Evolutionary conservation across 345 rosid genomes (phyloP), one percentile per base, ranked within the genome.

Genomic region (Corchorus olitorius): DNA sequence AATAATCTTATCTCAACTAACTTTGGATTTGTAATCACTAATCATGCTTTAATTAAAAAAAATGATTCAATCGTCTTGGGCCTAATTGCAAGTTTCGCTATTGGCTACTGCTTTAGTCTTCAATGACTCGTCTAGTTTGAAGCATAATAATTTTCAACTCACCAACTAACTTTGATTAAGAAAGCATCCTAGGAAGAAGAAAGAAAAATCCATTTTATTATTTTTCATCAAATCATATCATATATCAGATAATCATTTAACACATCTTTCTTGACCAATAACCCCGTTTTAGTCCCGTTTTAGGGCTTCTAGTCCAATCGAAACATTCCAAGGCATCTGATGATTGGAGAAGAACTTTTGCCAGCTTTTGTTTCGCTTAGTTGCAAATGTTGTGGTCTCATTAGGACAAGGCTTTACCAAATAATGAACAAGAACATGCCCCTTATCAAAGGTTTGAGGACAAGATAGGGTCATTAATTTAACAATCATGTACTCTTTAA

Each of bases 331-430:
- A 1, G 41, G 2, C 2, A 1, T 68, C 6, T 49, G 20, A 8
- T 48, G 72, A 48, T 22, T 13, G 34, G 39, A 22, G 41, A 22
- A 49, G 12, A 27, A 27, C 33, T 56, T 49, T 8, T 27, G 72
- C 58, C 58, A 68, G 22, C 56, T 68, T 67, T 68, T 67, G 72
- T 48, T 46, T 67, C 43, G 7, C 37, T 49, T 49, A 22, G 59
- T 8, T 50, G 59, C 73, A 16, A 50, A 14, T 69, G 73, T 69
- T 69, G 73, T 15, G 59, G 73, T 49, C 45, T 69, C 20, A 69
- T 69, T 69, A 69, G 59, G 73, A 69, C 59, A 69, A 3, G 45
- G 73, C 45, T 49, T 27, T 69, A 3, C 43, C 7, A 49, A 8
- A 69, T 27, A 27, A 8, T 69, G 41, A 8, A 49, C 11, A 49